A percentile compares a stretch with the other conserved stretches of the same genome.
These are phyloP conservation scores for Aspergillus pseudotamarii DNA, from an alignment of 2,329 filamentous ascomycete genomes.

Conservation along the genomic window DNA sequence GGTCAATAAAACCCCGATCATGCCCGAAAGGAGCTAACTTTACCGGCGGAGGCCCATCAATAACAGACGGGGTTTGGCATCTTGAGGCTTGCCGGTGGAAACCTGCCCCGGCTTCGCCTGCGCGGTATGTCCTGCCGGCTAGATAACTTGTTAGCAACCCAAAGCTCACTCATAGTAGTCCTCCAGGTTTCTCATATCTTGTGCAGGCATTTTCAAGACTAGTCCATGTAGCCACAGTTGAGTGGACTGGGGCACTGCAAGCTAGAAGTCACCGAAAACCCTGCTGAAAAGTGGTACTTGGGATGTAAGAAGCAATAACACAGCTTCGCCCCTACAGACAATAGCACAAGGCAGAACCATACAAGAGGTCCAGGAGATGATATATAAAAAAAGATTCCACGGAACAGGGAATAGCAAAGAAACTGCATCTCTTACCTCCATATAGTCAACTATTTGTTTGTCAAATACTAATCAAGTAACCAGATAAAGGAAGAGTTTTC, in stretches of 20 bases:
- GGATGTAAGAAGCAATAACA: neutral
- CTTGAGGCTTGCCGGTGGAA: slow-evolving; percentile 49
- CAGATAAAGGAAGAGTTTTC: neutral
- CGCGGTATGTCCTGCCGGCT: slow-evolving; percentile 26
- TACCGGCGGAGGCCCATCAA: slow-evolving; percentile 96
- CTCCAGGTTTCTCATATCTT: neutral
- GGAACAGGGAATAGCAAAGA: neutral
- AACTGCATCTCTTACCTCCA: slow-evolving; percentile 2
- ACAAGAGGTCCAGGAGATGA: neutral
- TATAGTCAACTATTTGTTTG: neutral
- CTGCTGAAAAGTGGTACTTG: neutral
- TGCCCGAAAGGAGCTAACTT: slow-evolving; percentile 23
- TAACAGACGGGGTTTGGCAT: slow-evolving; percentile 78
- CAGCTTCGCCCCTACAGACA: neutral
- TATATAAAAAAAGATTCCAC: neutral
- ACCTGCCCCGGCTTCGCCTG: slow-evolving; percentile 31
- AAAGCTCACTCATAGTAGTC: neutral
- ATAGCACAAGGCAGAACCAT: neutral
- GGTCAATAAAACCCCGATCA: slow-evolving; percentile 18
- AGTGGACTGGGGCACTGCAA: neutral
- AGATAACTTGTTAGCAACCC: slow-evolving; percentile 36
- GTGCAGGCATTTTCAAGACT: neutral
- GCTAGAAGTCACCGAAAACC: neutral
- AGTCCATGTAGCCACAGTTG: neutral
- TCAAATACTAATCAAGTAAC: neutral